Conservation (phyloP, 495 filamentous ascomycete species). For the Jackrogersella minutella region DNA sequence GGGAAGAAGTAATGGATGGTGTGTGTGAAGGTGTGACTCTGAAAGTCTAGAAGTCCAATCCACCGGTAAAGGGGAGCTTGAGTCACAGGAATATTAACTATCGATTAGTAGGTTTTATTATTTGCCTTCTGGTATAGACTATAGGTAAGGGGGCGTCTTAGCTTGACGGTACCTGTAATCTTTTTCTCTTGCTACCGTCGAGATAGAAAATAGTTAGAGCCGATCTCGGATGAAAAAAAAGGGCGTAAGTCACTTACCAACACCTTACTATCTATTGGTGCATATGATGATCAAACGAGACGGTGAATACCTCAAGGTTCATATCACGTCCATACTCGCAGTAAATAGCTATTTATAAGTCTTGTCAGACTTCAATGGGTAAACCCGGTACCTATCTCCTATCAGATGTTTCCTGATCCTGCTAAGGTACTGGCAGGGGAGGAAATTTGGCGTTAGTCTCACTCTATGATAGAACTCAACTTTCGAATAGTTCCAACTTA, state of each 20-base stretch:
- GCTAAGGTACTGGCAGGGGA: not conserved
- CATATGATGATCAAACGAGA: constrained; percentile 12
- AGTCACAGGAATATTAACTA: constrained; percentile 29
- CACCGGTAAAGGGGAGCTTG: constrained; percentile 14
- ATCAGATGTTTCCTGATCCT: not conserved
- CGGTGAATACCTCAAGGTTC: not conserved
- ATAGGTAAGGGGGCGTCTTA: constrained; percentile 13
- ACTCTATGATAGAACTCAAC: no score
- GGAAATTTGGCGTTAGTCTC: no score
- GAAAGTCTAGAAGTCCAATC: not conserved
- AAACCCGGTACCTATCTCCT: no score
- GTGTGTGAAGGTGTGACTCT: not conserved
- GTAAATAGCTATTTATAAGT: no score
- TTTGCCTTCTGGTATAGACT: constrained; percentile 25
- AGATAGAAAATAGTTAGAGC: constrained; percentile 22
- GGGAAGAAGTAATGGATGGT: not conserved
- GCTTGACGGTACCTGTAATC: constrained; percentile 9
- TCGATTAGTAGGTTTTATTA: constrained; percentile 12
- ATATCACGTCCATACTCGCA: not conserved
- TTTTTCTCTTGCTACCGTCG: not conserved
- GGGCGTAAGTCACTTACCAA: constrained; percentile 22
- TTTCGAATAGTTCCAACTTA: no score
- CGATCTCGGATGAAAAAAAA: constrained; percentile 32
- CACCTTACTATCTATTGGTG: constrained; percentile 15
- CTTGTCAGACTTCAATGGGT: no score